Conservation (phyloP, 1,284 basidiomycete species). For the Boletus hoseneyae region DNA sequence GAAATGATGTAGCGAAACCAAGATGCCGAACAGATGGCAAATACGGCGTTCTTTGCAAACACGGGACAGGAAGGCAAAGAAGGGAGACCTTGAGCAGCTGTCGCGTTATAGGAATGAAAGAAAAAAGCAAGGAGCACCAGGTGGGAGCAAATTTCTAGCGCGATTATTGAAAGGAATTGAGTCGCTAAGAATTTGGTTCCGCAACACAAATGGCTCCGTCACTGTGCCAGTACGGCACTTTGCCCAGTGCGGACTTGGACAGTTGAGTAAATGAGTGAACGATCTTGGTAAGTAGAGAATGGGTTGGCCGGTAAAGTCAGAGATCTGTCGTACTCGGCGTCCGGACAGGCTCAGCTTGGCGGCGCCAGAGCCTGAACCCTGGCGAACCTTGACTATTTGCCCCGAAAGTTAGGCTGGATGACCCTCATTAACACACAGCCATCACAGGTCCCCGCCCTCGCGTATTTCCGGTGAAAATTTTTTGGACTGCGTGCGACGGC, state of each 20-base stretch:
- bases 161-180: conserved; percentile 37
- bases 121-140: conserved; percentile 25
- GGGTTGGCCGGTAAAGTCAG: conserved; percentile 14
- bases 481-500: conserved; percentile 23
- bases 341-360: conserved; percentile 32
- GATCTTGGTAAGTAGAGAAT: conserved; percentile 24
- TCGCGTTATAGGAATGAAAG: conserved; percentile 23
- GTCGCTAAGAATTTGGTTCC: conserved; percentile 38
- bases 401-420: conserved; percentile 30
- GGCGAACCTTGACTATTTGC: conserved; percentile 33
- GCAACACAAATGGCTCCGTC: conserved; percentile 34
- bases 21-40: conserved; percentile 18
- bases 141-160: conserved; percentile 34
- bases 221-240: conserved; percentile 28
- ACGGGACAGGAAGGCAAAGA: conserved; percentile 16
- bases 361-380: conserved; percentile 33
- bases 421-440: conserved; percentile 39
- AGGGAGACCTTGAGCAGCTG: conserved; percentile 9
- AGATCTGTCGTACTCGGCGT: conserved; percentile 19
- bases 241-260: conserved; percentile 21
- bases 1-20: conserved; percentile 33
- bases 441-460: conserved; percentile 37
- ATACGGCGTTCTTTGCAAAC: conserved; percentile 16
- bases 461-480: conserved; percentile 39
- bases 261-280: conserved; percentile 29